Conservation (phyloP, 176 grass and related monocot species). For the Bonia amplexicaulis region DNA sequence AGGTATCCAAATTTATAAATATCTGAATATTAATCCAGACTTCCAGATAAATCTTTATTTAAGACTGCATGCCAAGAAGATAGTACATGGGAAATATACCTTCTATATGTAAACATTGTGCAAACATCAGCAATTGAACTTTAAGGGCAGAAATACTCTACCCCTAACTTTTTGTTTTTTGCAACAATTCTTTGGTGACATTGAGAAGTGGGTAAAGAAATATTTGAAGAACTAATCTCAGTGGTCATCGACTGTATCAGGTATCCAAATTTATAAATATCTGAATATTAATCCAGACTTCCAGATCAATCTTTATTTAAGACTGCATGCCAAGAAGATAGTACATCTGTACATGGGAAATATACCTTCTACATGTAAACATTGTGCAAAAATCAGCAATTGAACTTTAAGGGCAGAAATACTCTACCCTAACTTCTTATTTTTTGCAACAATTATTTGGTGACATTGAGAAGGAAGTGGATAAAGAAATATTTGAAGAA, state of each 20-base stretch:
- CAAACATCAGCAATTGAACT: neutral
- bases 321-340: conserved; percentile 8
- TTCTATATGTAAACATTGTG: neutral
- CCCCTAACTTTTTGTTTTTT: neutral
- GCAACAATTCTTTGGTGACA: too few species aligned
- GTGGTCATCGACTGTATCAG: conserved; percentile 20
- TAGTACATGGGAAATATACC: neutral
- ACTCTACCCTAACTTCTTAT: neutral
- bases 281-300: neutral
- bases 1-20: conserved; percentile 19
- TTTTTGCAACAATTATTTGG: neutral
- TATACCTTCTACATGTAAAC: neutral
- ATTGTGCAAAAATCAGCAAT: neutral
- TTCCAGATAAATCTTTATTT: neutral
- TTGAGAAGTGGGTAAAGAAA: too few species aligned
- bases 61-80: conserved; percentile 19
- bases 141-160: neutral
- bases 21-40: neutral
- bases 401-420: neutral
- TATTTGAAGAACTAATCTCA: too few species aligned
- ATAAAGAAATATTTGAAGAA: neutral
- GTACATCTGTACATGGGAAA: neutral
- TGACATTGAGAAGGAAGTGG: neutral
- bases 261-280: conserved; percentile 11
- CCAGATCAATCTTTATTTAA: neutral